Evolutionary conservation across 495 filamentous ascomycete species (phyloP).

Genomic region (Tuber umbilicatum): DNA sequence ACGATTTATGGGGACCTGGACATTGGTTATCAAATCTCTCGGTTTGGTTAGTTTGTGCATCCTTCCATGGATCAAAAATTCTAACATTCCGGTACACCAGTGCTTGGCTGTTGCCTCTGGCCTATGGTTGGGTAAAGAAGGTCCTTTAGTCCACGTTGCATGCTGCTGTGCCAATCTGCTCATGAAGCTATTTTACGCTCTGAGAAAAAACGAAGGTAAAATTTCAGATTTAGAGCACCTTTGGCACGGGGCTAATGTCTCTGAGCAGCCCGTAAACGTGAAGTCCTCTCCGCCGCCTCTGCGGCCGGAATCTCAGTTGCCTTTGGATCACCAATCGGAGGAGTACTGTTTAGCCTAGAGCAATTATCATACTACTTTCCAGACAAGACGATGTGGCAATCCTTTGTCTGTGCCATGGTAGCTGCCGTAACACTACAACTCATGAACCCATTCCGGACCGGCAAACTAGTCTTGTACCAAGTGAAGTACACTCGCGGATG

Average conservation of each 20-base stretch:
- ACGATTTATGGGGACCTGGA: constrained; percentile 89
- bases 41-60: constrained; percentile 60
- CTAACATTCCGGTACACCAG: constrained; percentile 46
- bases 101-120: constrained; percentile 92
- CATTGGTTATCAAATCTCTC: constrained; percentile 80
- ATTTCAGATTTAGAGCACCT: not conserved
- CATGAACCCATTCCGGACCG: constrained; percentile 89
- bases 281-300: constrained; percentile 89
- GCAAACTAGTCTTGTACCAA: constrained; percentile 93
- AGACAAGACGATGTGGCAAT: constrained; percentile 99
- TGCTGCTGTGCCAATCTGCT: constrained; percentile 96
- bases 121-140: constrained; percentile 98
- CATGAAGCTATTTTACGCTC: constrained; percentile 77
- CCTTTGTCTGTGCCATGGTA: constrained; percentile 97
- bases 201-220: constrained; percentile 82
- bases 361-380: constrained; percentile 98
- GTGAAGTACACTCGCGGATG: constrained; percentile 87
- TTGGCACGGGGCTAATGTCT: constrained; percentile 20
- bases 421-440: constrained; percentile 89
- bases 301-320: constrained; percentile 94
- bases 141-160: constrained; percentile 91
- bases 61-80: not conserved
- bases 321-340: constrained; percentile 93
- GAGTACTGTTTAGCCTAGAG: constrained; percentile 88
- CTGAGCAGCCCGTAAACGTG: constrained; percentile 73